Conservation (phyloP, 2,329 filamentous ascomycete genomes). For the Calonectria pseudoreteaudii region DNA sequence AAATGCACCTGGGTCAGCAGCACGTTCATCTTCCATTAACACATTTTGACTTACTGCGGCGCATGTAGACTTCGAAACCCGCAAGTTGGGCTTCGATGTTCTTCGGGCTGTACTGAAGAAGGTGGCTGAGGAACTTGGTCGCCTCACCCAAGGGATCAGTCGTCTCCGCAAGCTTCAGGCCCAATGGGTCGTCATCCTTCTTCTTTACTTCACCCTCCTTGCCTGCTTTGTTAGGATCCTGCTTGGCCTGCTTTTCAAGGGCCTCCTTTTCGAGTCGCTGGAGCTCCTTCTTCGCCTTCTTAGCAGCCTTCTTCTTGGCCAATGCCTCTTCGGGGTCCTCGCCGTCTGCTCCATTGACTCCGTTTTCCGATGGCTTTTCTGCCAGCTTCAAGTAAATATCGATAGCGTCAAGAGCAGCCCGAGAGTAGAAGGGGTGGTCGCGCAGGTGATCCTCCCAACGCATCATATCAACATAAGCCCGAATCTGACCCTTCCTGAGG, state of each 20-base stretch:
- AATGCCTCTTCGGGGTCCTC: conserved; percentile 66
- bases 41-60: conserved; percentile 74
- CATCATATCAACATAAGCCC: conserved; percentile 96
- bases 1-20: conserved; percentile 10
- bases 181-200: conserved; percentile 89
- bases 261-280: conserved; percentile 77
- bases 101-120: conserved; percentile 86
- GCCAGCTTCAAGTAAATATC: conserved; percentile 83
- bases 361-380: conserved; percentile 78
- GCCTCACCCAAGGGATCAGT: conserved; percentile 86
- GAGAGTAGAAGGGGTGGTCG: conserved; percentile 92
- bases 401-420: conserved; percentile 84
- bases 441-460: conserved; percentile 93
- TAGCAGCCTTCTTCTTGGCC: conserved; percentile 87
- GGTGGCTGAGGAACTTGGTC: conserved; percentile 84
- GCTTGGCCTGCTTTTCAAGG: conserved; percentile 81
- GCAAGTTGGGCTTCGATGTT: conserved; percentile 84
- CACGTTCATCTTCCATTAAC: neutral
- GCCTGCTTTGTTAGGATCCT: conserved; percentile 83
- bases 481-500: conserved; percentile 93
- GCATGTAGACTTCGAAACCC: conserved; percentile 90
- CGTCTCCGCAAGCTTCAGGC: conserved; percentile 83
- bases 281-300: conserved; percentile 87
- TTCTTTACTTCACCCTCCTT: conserved; percentile 80
- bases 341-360: conserved; percentile 68